These are phyloP conservation scores for Leccinellum luteum DNA, from an alignment of 768 basidiomycete genomes.

Conservation along the genomic window DNA sequence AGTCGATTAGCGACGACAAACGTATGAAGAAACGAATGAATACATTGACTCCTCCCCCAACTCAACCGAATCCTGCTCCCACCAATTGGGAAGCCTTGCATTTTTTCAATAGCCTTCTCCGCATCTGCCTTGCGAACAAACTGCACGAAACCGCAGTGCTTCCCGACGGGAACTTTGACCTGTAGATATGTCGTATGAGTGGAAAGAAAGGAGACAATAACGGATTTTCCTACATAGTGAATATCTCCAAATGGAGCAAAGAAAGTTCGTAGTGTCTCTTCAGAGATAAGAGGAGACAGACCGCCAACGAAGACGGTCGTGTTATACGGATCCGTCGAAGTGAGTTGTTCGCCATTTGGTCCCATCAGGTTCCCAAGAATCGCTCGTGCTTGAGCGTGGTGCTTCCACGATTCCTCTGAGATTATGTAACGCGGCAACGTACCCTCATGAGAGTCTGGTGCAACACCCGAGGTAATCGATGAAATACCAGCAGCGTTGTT, in stretches of 20 bases:
- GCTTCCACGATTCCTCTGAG: slow-evolving; percentile 80
- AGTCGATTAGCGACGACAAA: slow-evolving; percentile 4
- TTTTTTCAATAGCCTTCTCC: slow-evolving; percentile 89
- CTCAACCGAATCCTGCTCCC: slow-evolving; percentile 88
- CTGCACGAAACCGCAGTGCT: slow-evolving; percentile 95
- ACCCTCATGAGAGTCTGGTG: slow-evolving; percentile 43
- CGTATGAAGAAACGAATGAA: background rate
- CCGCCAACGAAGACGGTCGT: slow-evolving; percentile 96
- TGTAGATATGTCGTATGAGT: slow-evolving; percentile 27
- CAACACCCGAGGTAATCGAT: slow-evolving; percentile 34
- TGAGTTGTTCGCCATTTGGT: slow-evolving; percentile 82
- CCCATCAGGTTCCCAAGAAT: slow-evolving; percentile 82
- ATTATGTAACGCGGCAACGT: slow-evolving; percentile 53
- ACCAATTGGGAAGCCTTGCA: slow-evolving; percentile 95
- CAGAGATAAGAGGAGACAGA: slow-evolving; percentile 80
- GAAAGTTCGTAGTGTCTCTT: slow-evolving; percentile 88
- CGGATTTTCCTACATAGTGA: slow-evolving; percentile 64
- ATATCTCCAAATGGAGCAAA: slow-evolving; percentile 93
- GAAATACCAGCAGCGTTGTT: slow-evolving; percentile 25
- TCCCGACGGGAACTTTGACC: slow-evolving; percentile 97
- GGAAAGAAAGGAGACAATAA: background rate
- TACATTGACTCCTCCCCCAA: slow-evolving; percentile 94
- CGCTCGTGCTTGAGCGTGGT: slow-evolving; percentile 78
- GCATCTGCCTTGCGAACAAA: slow-evolving; percentile 91
- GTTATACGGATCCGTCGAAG: slow-evolving; percentile 92